phyloP scores from a whole-genome alignment of 2,329 filamentous ascomycete species.

The Fusarium newnesense region DNA sequence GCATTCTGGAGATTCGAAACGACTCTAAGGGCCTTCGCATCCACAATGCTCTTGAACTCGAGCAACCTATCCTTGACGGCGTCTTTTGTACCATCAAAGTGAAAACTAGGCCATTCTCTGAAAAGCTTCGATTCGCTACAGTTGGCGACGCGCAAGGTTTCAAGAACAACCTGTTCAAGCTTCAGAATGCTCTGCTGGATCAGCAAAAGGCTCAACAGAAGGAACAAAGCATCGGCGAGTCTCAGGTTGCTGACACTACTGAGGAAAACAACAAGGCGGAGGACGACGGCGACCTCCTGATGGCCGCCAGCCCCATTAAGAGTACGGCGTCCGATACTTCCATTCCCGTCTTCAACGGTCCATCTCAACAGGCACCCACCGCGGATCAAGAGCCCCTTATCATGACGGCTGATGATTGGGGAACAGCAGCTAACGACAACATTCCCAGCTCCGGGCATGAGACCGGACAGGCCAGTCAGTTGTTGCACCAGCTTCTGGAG shows the following conservation, averaged over 20 bases:
- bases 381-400: background rate
- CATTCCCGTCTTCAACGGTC: background rate
- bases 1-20: slow-evolving; percentile 20
- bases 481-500: slow-evolving; percentile 9
- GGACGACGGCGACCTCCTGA: background rate
- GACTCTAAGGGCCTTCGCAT: slow-evolving; percentile 11
- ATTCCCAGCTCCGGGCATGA: background rate
- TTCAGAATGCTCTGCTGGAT: slow-evolving; percentile 9
- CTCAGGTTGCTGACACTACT: background rate
- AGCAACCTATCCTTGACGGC: slow-evolving; percentile 26
- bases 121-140: slow-evolving; percentile 35
- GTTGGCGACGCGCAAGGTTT: slow-evolving; percentile 28
- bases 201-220: slow-evolving; percentile 1
- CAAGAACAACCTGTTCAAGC: background rate
- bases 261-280: background rate
- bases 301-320: background rate
- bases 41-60: slow-evolving; percentile 39
- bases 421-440: background rate
- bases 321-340: background rate
- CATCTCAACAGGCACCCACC: background rate
- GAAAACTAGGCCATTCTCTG: background rate
- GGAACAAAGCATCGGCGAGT: background rate
- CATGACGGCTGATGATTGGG: background rate
- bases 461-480: background rate
- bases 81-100: slow-evolving; percentile 37